phyloP scores from a whole-genome alignment of 2,329 filamentous ascomycete genomes.

The Waltergamsia citrina region DNA sequence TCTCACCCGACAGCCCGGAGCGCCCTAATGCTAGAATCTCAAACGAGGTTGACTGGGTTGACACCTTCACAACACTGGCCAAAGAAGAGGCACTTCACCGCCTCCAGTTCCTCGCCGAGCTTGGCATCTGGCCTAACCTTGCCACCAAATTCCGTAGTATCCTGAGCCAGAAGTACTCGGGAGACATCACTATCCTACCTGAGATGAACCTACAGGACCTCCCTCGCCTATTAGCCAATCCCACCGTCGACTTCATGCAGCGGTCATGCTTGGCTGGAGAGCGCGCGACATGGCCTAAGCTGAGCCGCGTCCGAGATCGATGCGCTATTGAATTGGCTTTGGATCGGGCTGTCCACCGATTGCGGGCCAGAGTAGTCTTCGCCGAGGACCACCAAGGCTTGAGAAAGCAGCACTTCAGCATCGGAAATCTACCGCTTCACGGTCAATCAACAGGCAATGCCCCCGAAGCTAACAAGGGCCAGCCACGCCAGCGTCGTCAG shows the following conservation, averaged over 20 bases:
- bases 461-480: slow-evolving; percentile 13
- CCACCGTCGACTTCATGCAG: slow-evolving; percentile 78
- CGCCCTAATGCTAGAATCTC: slow-evolving; percentile 10
- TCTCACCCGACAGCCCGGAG: slow-evolving; percentile 23
- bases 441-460: slow-evolving; percentile 3
- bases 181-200: slow-evolving; percentile 89
- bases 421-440: slow-evolving; percentile 16
- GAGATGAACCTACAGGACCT: slow-evolving; percentile 67
- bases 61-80: slow-evolving; percentile 60
- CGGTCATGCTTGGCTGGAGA: slow-evolving; percentile 70
- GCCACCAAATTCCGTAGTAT: slow-evolving; percentile 73
- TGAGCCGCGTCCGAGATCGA: slow-evolving; percentile 76
- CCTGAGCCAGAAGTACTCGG: slow-evolving; percentile 83
- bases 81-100: slow-evolving; percentile 74
- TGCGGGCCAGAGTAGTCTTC: slow-evolving; percentile 61
- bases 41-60: slow-evolving; percentile 50
- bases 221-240: slow-evolving; percentile 71
- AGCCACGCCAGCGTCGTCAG: slow-evolving; percentile 32
- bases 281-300: slow-evolving; percentile 82
- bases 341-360: slow-evolving; percentile 61
- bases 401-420: slow-evolving; percentile 7
- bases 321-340: slow-evolving; percentile 83
- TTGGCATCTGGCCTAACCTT: slow-evolving; percentile 71
- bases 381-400: slow-evolving; percentile 51
- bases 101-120: slow-evolving; percentile 69